Evolutionary conservation across 2,329 filamentous ascomycete species (phyloP), one percentile per base, ranked within the genome.

Genomic region (Gyromitra esculenta): DNA sequence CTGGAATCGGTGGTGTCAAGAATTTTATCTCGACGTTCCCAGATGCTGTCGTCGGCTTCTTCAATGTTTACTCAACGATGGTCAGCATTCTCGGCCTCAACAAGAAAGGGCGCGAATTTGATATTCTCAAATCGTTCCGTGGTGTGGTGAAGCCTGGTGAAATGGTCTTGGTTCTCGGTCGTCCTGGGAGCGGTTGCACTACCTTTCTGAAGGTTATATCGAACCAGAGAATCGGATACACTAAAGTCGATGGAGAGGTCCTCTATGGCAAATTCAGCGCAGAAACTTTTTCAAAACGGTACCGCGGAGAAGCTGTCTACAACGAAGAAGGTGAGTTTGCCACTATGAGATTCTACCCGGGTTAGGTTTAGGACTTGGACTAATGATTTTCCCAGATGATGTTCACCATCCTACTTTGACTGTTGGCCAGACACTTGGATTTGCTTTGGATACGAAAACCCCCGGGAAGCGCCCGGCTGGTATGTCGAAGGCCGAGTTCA

Each of bases 331-430:
- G 85, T 63, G 83, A 85, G 80, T 86, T 67, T n/a, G 8, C 4
- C 25, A 4, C 3, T 56, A 52, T 35, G 5, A 43, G n/a, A 21
- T 13, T 57, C 11, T 13, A 13, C 31, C 1, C 1, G 2, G 11
- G 5, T 45, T 41, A 41, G 43, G 52, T 15, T 3, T 8, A 18
- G n/a, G 15, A 21, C n/a, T 67, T 52, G 60, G n/a, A 39, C 5
- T 73, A 21, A 71, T 21, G 21, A 4, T 56, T 7, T 39, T 67
- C 21, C 18, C 9, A 78, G 93, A 96, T 79, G 94, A 97, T 80
- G 87, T 95, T 25, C 93, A 97, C 80, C 91, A 94, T 80, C 89
- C 94, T 0, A 96, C 92, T 0, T 86, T 97, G 31, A 96, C 93
- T 0, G 94, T 97, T 1, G 91, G 92, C 70, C 93, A 97, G 82